phyloP scores from a whole-genome alignment of 306 rosid species.

The Betula pendula region DNA sequence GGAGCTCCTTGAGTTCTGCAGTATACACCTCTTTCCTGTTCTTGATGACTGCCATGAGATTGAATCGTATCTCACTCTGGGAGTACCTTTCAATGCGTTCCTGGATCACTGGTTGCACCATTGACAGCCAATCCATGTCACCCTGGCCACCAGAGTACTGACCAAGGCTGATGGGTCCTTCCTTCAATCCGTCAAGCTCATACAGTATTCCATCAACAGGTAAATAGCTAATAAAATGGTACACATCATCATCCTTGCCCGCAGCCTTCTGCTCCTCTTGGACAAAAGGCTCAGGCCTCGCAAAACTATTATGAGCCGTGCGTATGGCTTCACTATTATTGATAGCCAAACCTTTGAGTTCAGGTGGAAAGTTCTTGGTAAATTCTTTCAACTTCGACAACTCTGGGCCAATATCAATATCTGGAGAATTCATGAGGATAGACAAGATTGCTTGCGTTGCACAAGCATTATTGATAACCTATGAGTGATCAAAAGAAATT shows the following conservation, averaged over 20 bases:
- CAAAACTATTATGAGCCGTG: constrained; percentile 90
- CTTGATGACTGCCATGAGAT: constrained; percentile 89
- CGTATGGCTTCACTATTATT: constrained; percentile 94
- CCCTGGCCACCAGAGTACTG: constrained; percentile 85
- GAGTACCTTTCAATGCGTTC: constrained; percentile 92
- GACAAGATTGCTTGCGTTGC: constrained; percentile 99
- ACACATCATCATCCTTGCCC: constrained; percentile 86
- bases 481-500: constrained; percentile 7
- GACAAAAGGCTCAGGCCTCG: constrained; percentile 96
- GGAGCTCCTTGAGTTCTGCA: constrained; percentile 91
- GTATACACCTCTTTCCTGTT: constrained; percentile 90
- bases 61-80: constrained; percentile 86
- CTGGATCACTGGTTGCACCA: constrained; percentile 94
- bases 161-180: constrained; percentile 96
- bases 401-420: constrained; percentile 88
- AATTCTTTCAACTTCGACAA: constrained; percentile 79
- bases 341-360: constrained; percentile 95
- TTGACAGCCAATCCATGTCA: constrained; percentile 81
- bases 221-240: constrained; percentile 93
- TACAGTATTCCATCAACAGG: constrained; percentile 90
- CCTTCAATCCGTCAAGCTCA: constrained; percentile 98
- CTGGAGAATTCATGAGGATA: constrained; percentile 86
- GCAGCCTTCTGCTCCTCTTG: constrained; percentile 90
- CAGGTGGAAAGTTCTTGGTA: constrained; percentile 91
- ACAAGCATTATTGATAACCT: constrained; percentile 98